Evolutionary conservation across 2,329 filamentous ascomycete species (phyloP).

Genomic region (Decorospora gaudefroyi): DNA sequence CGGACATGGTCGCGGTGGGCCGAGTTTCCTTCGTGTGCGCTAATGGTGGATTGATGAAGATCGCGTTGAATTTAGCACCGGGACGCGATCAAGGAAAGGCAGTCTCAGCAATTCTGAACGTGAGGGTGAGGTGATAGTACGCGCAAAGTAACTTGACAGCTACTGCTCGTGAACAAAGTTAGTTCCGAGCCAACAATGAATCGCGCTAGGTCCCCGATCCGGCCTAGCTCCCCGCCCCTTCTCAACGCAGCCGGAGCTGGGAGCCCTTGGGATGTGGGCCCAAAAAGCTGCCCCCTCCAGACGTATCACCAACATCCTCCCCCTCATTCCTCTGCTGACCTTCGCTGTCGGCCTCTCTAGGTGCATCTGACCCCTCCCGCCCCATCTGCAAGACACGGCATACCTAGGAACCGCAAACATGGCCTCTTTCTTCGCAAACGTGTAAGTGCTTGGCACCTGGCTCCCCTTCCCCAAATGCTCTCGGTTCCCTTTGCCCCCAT

Average conservation of each 20-base stretch:
- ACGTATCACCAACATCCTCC: constrained; percentile 40
- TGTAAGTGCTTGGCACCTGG: constrained; percentile 49
- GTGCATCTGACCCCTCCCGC: constrained; percentile 14
- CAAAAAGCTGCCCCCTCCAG: constrained; percentile 36
- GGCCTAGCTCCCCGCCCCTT: constrained; percentile 38
- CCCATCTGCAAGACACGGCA: constrained; percentile 12
- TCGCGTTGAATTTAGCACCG: background rate
- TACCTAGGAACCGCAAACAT: constrained; percentile 29
- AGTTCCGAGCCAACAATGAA: constrained; percentile 32
- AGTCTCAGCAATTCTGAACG: background rate
- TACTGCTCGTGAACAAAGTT: constrained; percentile 32
- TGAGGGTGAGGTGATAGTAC: constrained; percentile 8
- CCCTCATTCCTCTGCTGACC: constrained; percentile 30
- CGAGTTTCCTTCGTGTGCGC: background rate
- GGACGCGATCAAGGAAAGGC: background rate
- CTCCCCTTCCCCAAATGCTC: constrained; percentile 38
- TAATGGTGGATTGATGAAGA: background rate
- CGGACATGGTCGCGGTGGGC: constrained; percentile 43
- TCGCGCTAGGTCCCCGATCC: constrained; percentile 23
- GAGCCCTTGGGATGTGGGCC: constrained; percentile 26
- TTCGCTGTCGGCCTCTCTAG: constrained; percentile 24
- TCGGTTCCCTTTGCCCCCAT: constrained; percentile 23
- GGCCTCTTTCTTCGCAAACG: constrained; percentile 51
- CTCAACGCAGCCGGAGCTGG: constrained; percentile 37
- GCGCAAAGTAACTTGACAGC: constrained; percentile 6